These are phyloP conservation scores for Hibiscus tridactylites DNA, from an alignment of 345 rosid species.

Conservation along the genomic window DNA sequence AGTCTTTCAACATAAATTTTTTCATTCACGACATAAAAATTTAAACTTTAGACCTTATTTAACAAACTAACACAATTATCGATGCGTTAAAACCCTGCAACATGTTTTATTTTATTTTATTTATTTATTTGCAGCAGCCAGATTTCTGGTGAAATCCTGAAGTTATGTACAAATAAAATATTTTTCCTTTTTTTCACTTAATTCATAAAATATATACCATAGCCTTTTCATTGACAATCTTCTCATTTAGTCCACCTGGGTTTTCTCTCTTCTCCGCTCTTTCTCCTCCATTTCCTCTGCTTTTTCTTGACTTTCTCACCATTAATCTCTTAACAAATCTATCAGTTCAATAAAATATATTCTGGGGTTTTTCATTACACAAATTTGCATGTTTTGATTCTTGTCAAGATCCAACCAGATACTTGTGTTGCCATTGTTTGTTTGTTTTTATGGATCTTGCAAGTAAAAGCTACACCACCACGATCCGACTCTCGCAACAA, in stretches of 20 bases:
- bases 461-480: conserved; percentile 9
- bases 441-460: conserved; percentile 38
- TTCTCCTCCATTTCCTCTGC: conserved; percentile 11
- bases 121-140: conserved; percentile 6
- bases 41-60: too few species aligned
- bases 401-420: conserved; percentile 10
- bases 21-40: too few species aligned
- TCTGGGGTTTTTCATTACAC: background rate
- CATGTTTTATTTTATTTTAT: background rate
- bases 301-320: conserved; percentile 5
- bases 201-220: background rate
- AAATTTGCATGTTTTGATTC: background rate
- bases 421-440: background rate
- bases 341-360: background rate
- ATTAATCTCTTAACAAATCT: conserved; percentile 5
- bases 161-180: background rate
- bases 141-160: conserved; percentile 15
- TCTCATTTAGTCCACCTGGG: conserved; percentile 15
- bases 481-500: conserved; percentile 16
- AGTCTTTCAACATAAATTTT: too few species aligned
- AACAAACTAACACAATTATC: too few species aligned
- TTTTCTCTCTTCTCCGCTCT: conserved; percentile 12
- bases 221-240: background rate
- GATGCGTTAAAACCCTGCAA: too few species aligned
- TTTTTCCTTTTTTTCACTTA: background rate